Evolutionary conservation across 2,329 filamentous ascomycete genomes (phyloP).

Genomic region (Nemania sp.): DNA sequence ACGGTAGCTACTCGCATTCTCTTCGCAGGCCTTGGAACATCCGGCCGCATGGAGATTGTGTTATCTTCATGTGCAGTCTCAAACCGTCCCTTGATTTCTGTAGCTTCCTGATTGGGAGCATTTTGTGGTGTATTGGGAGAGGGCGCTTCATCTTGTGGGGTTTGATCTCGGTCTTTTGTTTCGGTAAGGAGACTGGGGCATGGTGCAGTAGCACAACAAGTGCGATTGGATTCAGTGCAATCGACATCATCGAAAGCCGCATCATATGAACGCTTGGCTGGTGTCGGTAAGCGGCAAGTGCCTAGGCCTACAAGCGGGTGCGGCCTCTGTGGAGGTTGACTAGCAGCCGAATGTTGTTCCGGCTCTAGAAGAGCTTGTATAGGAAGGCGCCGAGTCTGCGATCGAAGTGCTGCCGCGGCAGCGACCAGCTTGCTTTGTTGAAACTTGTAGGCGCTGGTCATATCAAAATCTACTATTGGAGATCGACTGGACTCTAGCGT

Average conservation of each 20-base stretch:
- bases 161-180: not conserved
- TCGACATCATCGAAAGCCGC: constrained; percentile 28
- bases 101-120: not conserved
- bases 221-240: not conserved
- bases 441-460: constrained; percentile 40
- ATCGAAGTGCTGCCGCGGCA: constrained; percentile 12
- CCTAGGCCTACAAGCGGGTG: not conserved
- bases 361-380: constrained; percentile 39
- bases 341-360: constrained; percentile 4
- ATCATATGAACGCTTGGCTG: constrained; percentile 35
- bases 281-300: not conserved
- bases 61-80: not conserved
- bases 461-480: constrained; percentile 35
- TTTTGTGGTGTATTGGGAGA: not conserved
- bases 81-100: not conserved
- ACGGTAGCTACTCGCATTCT: constrained; percentile 33
- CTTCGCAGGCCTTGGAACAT: constrained; percentile 33
- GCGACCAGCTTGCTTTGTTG: constrained; percentile 36
- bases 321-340: not conserved
- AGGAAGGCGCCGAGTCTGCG: constrained; percentile 29
- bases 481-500: constrained; percentile 8
- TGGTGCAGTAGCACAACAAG: not conserved
- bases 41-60: constrained; percentile 1
- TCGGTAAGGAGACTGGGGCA: not conserved
- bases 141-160: not conserved